Conservation (phyloP, 257 asterid species). For the Solanum appendiculatum region DNA sequence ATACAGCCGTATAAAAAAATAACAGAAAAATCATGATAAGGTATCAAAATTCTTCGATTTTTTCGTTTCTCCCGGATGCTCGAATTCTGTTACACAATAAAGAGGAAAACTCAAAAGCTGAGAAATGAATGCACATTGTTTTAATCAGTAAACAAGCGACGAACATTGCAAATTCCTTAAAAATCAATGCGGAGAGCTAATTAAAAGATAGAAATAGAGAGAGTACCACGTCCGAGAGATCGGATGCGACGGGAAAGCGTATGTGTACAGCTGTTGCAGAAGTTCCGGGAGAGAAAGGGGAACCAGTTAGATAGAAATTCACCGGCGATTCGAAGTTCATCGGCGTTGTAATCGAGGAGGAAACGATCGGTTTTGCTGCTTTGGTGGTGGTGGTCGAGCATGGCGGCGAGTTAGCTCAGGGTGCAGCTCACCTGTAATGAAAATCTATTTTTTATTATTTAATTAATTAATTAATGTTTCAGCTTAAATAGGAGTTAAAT, state of each 20-base stretch:
- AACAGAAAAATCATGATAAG: not conserved
- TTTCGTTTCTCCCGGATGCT: too few species aligned
- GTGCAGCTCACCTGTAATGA: not conserved
- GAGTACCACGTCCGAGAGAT: constrained; percentile 37
- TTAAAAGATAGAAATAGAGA: not conserved
- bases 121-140: not conserved
- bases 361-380: constrained; percentile 30
- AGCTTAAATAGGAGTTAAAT: not conserved
- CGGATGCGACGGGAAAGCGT: constrained; percentile 34
- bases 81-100: too few species aligned
- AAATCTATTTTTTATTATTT: not conserved
- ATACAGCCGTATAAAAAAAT: not conserved
- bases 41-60: not conserved
- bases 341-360: constrained; percentile 34
- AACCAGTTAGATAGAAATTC: constrained; percentile 62
- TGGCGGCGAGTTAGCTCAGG: constrained; percentile 5
- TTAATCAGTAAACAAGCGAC: not conserved
- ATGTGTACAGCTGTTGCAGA: constrained; percentile 45
- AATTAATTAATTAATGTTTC: not conserved
- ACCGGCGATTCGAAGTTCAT: constrained; percentile 56
- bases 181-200: not conserved
- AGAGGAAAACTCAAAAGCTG: not conserved
- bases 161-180: not conserved
- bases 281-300: constrained; percentile 69
- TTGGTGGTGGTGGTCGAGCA: constrained; percentile 1